Conservation (phyloP, 2,329 filamentous ascomycete genomes). For the Capronia epimyces region DNA sequence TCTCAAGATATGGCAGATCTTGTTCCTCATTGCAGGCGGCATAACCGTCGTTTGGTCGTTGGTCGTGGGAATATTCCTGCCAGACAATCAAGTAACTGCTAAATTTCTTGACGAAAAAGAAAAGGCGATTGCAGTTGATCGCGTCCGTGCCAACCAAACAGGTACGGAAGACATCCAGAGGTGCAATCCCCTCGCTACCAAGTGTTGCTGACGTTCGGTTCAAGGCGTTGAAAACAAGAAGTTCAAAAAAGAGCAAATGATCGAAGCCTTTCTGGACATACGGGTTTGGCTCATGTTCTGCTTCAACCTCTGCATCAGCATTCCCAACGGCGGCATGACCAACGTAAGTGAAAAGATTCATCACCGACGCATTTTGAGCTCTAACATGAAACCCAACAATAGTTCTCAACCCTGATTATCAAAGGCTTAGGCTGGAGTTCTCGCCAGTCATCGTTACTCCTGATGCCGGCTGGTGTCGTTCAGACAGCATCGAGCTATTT, state of each 20-base stretch:
- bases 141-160: constrained; percentile 53
- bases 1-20: constrained; percentile 12
- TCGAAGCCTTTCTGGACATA: constrained; percentile 24
- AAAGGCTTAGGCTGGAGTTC: constrained; percentile 42
- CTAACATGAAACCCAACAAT: no score
- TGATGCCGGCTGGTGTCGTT: constrained; percentile 41
- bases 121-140: constrained; percentile 51
- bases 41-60: constrained; percentile 9
- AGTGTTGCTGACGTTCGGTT: no score
- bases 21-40: constrained; percentile 12
- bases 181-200: no score
- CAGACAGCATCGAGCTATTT: constrained; percentile 38
- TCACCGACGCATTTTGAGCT: no score
- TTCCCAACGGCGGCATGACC: constrained; percentile 41
- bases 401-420: constrained; percentile 43
- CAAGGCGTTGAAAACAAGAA: constrained; percentile 20
- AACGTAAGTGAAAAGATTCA: no score
- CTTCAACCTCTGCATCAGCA: constrained; percentile 34
- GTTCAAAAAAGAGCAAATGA: constrained; percentile 21
- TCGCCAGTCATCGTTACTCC: constrained; percentile 42
- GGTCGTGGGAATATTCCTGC: constrained; percentile 42
- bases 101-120: constrained; percentile 48
- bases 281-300: constrained; percentile 34
- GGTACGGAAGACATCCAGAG: no score
- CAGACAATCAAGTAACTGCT: constrained; percentile 53